These are phyloP conservation scores for Oryza punctata DNA, from an alignment of 176 grass and related monocot species.

Conservation along the genomic window DNA sequence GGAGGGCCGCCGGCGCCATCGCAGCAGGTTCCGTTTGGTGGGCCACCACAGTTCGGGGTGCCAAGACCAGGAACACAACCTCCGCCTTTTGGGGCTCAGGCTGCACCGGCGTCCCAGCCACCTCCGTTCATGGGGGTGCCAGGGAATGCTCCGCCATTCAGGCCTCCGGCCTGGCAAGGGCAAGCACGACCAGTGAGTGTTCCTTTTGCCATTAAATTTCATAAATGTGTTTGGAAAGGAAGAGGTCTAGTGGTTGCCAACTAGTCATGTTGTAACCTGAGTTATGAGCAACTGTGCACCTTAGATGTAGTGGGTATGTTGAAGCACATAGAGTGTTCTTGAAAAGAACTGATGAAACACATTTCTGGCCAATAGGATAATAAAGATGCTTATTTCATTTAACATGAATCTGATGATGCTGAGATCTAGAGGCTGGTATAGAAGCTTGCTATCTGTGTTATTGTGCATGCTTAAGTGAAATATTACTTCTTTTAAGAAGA, in stretches of 20 bases:
- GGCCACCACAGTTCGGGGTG: constrained; percentile 48
- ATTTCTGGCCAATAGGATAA: not conserved
- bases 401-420: constrained; percentile 17
- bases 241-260: not conserved
- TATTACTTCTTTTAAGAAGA: not conserved
- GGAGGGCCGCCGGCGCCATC: constrained; percentile 6
- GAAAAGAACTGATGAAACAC: not conserved
- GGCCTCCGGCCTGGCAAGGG: constrained; percentile 43
- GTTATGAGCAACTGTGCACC: not conserved
- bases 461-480: not conserved
- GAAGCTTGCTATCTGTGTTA: not conserved
- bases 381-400: not conserved
- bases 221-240: not conserved
- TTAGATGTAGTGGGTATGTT: constrained; percentile 4
- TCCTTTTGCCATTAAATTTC: constrained; percentile 15
- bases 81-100: constrained; percentile 30
- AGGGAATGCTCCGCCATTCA: constrained; percentile 38
- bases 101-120: constrained; percentile 10
- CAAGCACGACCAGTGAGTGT: constrained; percentile 51
- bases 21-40: constrained; percentile 37
- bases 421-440: not conserved
- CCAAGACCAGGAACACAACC: constrained; percentile 39
- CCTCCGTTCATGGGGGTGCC: constrained; percentile 34
- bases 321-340: not conserved
- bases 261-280: not conserved